phyloP scores from a whole-genome alignment of 1,284 basidiomycete species.

The Cystobasidium slooffiae region DNA sequence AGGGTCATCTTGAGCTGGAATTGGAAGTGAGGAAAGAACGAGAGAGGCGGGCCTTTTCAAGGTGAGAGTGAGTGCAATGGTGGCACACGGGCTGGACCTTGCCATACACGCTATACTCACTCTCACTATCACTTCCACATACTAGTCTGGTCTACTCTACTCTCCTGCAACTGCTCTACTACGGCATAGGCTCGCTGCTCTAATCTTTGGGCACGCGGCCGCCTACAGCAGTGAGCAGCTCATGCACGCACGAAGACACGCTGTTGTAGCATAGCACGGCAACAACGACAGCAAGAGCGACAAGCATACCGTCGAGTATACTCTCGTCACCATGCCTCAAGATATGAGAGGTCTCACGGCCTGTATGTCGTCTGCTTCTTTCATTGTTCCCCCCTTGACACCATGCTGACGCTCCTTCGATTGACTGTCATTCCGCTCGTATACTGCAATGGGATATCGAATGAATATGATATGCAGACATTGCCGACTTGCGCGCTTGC shows the following conservation, averaged over 20 bases:
- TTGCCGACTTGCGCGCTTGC: slow-evolving; percentile 94
- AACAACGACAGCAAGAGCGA: not conserved
- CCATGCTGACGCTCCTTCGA: slow-evolving; percentile 9
- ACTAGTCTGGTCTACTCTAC: too few relatives aligned
- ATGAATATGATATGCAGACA: slow-evolving; percentile 61
- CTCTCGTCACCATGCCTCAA: slow-evolving; percentile 17
- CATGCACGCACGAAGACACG: too few relatives aligned
- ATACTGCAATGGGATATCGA: not conserved
- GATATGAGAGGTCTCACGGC: slow-evolving; percentile 41
- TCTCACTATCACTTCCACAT: too few relatives aligned
- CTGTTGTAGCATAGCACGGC: not conserved
- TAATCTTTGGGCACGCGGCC: too few relatives aligned
- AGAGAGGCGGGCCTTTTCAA: not conserved
- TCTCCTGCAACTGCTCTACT: too few relatives aligned
- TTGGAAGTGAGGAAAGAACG: not conserved
- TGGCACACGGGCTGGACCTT: not conserved
- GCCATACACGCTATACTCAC: too few relatives aligned
- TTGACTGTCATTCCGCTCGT: not conserved
- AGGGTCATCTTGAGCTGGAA: slow-evolving; percentile 1
- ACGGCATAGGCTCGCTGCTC: too few relatives aligned
- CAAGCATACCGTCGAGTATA: not conserved
- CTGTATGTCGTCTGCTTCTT: slow-evolving; percentile 12
- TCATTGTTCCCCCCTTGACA: too few relatives aligned
- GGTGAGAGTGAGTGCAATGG: not conserved
- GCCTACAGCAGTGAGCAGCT: too few relatives aligned